phyloP scores from a whole-genome alignment of 2,329 filamentous ascomycete genomes.

The Sphaceloma murrayae region DNA sequence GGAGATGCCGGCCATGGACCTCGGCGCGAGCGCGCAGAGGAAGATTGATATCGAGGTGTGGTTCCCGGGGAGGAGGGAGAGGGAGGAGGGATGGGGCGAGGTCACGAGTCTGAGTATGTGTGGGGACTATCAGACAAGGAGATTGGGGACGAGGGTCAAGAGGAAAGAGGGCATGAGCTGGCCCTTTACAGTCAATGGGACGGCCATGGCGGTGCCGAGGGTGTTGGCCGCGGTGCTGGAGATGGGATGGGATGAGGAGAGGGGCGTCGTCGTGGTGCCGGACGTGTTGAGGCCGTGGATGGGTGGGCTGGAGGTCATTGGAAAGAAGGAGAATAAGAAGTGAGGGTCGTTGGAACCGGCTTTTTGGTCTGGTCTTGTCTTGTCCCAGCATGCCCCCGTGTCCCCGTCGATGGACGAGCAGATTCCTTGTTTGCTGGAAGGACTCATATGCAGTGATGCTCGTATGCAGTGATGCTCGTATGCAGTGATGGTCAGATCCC shows the following conservation, averaged over 20 bases:
- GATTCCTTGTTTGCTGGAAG: no score
- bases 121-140: slow-evolving; percentile 84
- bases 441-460: no score
- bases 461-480: no score
- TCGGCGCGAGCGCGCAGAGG: slow-evolving; percentile 76
- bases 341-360: no score
- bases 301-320: slow-evolving; percentile 62
- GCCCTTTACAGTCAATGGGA: slow-evolving; percentile 88
- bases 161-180: slow-evolving; percentile 49
- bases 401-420: no score
- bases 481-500: no score
- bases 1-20: slow-evolving; percentile 81
- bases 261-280: slow-evolving; percentile 61
- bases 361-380: no score
- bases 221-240: slow-evolving; percentile 84
- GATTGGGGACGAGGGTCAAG: slow-evolving; percentile 66
- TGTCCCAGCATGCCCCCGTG: no score
- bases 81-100: slow-evolving; percentile 76
- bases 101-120: slow-evolving; percentile 85
- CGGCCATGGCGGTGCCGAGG: slow-evolving; percentile 80
- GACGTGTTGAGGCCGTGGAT: slow-evolving; percentile 75
- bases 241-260: slow-evolving; percentile 72
- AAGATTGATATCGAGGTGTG: slow-evolving; percentile 92
- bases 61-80: slow-evolving; percentile 67
- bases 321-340: slow-evolving; percentile 27